Conservation (phyloP, 257 asterid genomes). For the Buddleja alternifolia region DNA sequence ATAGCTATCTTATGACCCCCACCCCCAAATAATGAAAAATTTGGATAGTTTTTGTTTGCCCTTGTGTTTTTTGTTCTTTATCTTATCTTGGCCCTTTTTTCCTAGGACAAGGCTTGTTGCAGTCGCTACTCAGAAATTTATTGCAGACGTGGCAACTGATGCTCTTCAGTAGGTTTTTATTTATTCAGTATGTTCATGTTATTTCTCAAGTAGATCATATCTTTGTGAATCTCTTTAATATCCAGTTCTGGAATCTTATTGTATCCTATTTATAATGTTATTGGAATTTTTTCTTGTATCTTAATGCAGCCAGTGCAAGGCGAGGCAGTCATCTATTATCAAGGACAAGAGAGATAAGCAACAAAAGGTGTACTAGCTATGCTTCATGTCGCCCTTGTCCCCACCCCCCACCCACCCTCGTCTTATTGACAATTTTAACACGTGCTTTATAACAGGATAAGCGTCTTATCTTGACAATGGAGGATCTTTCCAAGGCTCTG, state of each 20-base stretch:
- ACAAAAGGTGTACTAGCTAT: slow-evolving; percentile 63
- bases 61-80: background rate
- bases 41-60: background rate
- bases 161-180: slow-evolving; percentile 85
- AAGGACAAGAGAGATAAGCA: slow-evolving; percentile 96
- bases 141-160: slow-evolving; percentile 94
- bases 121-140: slow-evolving; percentile 97
- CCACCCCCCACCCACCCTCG: too few species aligned
- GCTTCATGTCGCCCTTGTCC: slow-evolving; percentile 18
- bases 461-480: slow-evolving; percentile 92
- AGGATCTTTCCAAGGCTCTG: slow-evolving; percentile 92
- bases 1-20: background rate
- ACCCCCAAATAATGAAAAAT: background rate
- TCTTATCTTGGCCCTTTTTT: background rate
- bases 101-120: slow-evolving; percentile 89
- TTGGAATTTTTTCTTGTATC: slow-evolving; percentile 24
- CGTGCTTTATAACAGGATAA: slow-evolving; percentile 66
- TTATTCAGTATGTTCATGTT: slow-evolving; percentile 10
- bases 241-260: slow-evolving; percentile 6
- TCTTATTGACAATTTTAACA: slow-evolving; percentile 31
- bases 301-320: slow-evolving; percentile 83
- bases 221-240: background rate
- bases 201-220: background rate
- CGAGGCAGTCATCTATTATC: slow-evolving; percentile 76
- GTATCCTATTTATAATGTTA: background rate